phyloP scores from a whole-genome alignment of 2,329 filamentous ascomycete species.

The Nakataea oryzae region DNA sequence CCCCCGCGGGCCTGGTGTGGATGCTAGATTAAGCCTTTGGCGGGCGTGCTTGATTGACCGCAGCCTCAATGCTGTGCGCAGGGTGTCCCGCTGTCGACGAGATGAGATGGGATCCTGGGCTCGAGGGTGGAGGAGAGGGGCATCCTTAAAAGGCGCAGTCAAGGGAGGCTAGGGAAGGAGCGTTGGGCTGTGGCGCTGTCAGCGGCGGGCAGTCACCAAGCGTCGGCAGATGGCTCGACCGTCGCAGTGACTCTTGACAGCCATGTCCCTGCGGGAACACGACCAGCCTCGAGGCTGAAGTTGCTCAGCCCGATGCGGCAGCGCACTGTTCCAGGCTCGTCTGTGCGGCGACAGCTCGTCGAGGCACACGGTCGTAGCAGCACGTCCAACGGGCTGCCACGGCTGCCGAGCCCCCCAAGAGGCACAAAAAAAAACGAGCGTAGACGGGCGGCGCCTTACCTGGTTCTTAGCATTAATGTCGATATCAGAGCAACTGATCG shows the following conservation, averaged over 20 bases:
- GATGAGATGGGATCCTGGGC: background rate
- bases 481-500: background rate
- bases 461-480: background rate
- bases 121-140: background rate
- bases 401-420: background rate
- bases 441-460: background rate
- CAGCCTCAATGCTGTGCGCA: conserved; percentile 3
- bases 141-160: background rate
- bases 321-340: background rate
- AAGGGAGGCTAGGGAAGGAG: background rate
- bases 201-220: background rate
- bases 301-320: background rate
- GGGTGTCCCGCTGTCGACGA: background rate
- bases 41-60: background rate
- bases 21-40: background rate
- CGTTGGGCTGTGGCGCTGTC: background rate
- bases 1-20: background rate
- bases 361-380: background rate
- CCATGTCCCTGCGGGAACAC: background rate
- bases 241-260: background rate
- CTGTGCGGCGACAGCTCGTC: background rate
- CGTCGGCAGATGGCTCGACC: no score
- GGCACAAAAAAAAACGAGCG: background rate
- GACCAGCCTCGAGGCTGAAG: background rate
- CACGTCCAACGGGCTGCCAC: no score